These are phyloP conservation scores for Perilla frutescens DNA, from an alignment of 257 asterid genomes.

Conservation along the genomic window DNA sequence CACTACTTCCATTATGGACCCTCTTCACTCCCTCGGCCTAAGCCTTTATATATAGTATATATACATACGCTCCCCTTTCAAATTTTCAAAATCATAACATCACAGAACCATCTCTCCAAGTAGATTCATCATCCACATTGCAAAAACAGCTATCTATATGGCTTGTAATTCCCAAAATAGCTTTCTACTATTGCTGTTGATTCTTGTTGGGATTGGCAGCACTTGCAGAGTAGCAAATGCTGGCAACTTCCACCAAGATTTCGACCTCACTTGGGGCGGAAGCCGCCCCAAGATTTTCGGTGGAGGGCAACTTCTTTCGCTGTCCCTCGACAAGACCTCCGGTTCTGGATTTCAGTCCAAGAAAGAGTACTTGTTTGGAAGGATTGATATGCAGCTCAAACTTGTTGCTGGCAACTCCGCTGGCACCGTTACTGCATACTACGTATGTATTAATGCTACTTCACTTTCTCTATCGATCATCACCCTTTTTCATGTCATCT, in stretches of 20 bases:
- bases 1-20: constrained; percentile 37
- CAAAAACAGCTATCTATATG: constrained; percentile 19
- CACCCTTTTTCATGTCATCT: background rate
- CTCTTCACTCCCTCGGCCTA: background rate
- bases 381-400: constrained; percentile 71
- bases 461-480: background rate
- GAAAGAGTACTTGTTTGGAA: constrained; percentile 62
- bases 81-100: constrained; percentile 34
- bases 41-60: constrained; percentile 25
- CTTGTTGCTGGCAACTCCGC: constrained; percentile 76
- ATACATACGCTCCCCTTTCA: constrained; percentile 32
- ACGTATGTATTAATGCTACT: constrained; percentile 38
- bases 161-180: constrained; percentile 27
- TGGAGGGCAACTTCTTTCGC: constrained; percentile 58
- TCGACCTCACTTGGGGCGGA: constrained; percentile 64
- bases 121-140: background rate
- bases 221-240: constrained; percentile 38
- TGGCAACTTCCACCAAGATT: constrained; percentile 54
- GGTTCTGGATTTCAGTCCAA: constrained; percentile 73
- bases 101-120: background rate
- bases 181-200: constrained; percentile 21
- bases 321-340: constrained; percentile 60
- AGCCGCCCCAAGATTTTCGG: constrained; percentile 53
- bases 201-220: constrained; percentile 25
- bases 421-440: constrained; percentile 72